Evolutionary conservation across 768 basidiomycete genomes (phyloP).

Genomic region (Rickenella mellea): DNA sequence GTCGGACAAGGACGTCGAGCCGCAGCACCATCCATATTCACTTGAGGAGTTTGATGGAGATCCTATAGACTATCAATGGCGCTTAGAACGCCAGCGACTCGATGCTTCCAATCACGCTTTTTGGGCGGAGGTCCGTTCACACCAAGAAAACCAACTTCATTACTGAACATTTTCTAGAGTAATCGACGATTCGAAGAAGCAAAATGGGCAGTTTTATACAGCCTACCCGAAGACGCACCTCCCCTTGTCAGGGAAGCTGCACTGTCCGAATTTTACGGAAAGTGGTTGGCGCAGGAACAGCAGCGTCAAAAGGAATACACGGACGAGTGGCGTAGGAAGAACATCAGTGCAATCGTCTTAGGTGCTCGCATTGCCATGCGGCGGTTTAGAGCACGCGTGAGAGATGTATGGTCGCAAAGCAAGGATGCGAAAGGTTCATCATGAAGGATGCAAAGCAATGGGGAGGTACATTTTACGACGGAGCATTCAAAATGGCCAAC

Average conservation of each 20-base stretch:
- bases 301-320: constrained; percentile 50
- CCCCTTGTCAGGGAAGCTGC: constrained; percentile 54
- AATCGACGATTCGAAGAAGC: constrained; percentile 74
- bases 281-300: constrained; percentile 68
- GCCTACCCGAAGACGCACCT: constrained; percentile 42
- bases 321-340: constrained; percentile 57
- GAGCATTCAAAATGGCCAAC: constrained; percentile 48
- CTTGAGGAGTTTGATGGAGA: constrained; percentile 54
- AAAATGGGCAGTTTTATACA: constrained; percentile 45
- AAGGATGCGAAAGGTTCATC: neutral
- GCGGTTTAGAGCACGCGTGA: neutral
- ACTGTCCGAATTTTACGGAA: constrained; percentile 61
- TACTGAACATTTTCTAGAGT: constrained; percentile 34
- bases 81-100: constrained; percentile 58
- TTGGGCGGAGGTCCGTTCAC: constrained; percentile 66
- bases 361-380: constrained; percentile 36
- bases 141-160: constrained; percentile 1
- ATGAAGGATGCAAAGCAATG: neutral
- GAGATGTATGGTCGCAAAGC: no score
- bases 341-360: constrained; percentile 44
- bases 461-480: no score
- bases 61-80: constrained; percentile 54
- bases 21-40: constrained; percentile 63
- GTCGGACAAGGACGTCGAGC: constrained; percentile 14
- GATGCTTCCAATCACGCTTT: constrained; percentile 71